phyloP scores from a whole-genome alignment of 2,329 filamentous ascomycete genomes.

The Berkeleyomyces basicola region DNA sequence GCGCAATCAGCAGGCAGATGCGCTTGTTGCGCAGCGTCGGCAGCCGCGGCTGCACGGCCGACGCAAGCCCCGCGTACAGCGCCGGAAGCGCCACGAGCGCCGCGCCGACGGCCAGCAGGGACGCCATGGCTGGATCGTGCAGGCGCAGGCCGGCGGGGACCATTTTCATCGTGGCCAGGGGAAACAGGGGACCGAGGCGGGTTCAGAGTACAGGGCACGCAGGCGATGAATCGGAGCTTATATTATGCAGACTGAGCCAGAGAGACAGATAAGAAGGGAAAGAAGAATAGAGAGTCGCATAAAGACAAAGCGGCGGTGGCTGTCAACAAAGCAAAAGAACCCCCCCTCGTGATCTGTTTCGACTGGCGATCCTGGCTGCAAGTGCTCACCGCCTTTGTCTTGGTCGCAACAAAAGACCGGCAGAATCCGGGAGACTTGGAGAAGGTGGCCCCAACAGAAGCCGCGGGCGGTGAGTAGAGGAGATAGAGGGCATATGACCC shows the following conservation, averaged over 20 bases:
- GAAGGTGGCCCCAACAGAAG: background rate
- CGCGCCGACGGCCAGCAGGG: conserved; percentile 18
- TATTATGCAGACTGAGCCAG: too few species aligned
- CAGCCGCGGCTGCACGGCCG: conserved; percentile 33
- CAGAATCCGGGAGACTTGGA: background rate
- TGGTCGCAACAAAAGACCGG: background rate
- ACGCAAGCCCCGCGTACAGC: conserved; percentile 36
- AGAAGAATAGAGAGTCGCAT: background rate
- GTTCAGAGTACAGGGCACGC: background rate
- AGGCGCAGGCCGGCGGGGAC: conserved; percentile 3
- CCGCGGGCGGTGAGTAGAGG: background rate
- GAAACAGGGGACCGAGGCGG: too few species aligned
- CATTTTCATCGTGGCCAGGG: conserved; percentile 7
- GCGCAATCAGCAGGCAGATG: conserved; percentile 83
- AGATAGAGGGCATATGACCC: background rate
- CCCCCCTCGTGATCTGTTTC: background rate
- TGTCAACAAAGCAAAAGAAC: background rate
- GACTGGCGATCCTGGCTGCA: background rate
- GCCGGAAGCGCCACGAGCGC: conserved; percentile 29
- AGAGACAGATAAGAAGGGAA: background rate
- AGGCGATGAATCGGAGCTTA: background rate
- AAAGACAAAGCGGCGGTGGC: background rate
- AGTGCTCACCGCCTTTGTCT: background rate
- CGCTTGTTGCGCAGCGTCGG: conserved; percentile 64
- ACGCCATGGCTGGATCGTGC: conserved; percentile 5